Conservation (phyloP, 345 rosid species). For the Sisymbrium altissimum region DNA sequence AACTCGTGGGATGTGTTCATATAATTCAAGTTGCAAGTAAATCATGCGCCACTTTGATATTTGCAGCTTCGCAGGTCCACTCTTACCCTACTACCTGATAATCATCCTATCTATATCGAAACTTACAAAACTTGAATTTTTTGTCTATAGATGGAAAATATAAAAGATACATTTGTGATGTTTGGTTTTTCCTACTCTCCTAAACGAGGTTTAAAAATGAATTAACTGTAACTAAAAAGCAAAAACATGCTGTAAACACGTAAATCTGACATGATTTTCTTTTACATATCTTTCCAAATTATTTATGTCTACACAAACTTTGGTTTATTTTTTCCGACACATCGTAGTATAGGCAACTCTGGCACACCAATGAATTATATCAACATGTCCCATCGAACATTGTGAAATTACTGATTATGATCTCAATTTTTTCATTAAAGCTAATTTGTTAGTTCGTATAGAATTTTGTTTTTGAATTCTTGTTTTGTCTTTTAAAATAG, state of each 20-base stretch:
- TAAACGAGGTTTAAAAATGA: not conserved
- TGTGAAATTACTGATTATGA: too few species aligned
- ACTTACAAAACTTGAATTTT: not conserved
- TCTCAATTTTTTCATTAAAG: too few species aligned
- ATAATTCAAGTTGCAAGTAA: constrained; percentile 10
- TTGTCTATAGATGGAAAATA: not conserved
- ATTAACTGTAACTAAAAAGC: not conserved
- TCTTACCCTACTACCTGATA: not conserved
- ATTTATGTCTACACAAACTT: too few species aligned
- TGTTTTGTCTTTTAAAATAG: too few species aligned
- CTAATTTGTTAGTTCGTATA: too few species aligned
- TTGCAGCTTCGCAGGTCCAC: constrained; percentile 23
- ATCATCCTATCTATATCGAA: not conserved
- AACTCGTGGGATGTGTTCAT: constrained; percentile 1
- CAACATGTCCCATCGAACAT: too few species aligned
- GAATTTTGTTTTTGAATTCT: too few species aligned
- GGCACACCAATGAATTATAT: too few species aligned
- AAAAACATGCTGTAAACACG: not conserved
- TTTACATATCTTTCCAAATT: not conserved
- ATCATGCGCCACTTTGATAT: constrained; percentile 18
- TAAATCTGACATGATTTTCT: too few species aligned
- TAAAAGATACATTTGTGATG: not conserved
- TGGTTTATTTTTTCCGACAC: too few species aligned
- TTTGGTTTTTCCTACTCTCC: not conserved
- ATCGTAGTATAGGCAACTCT: too few species aligned